Conservation (phyloP, 2,329 filamentous ascomycete species). For the Claviceps cyperi region DNA sequence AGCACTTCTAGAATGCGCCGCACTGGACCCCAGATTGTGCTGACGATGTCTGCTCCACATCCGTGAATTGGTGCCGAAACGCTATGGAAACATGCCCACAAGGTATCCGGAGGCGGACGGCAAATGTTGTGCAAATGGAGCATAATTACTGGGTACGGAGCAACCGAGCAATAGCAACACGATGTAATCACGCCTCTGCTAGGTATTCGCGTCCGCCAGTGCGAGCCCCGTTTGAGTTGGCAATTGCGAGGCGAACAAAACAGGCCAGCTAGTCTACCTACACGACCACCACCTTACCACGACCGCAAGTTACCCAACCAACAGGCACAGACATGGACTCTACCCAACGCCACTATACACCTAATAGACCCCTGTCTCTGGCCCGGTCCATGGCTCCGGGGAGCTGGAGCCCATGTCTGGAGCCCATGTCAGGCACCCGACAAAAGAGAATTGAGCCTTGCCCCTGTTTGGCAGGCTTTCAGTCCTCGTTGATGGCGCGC, state of each 20-base stretch:
- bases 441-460: slow-evolving; percentile 2
- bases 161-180: neutral
- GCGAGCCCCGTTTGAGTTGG: neutral
- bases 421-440: slow-evolving; percentile 7
- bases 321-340: neutral
- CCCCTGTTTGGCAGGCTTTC: slow-evolving; percentile 3
- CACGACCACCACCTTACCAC: neutral
- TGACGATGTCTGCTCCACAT: slow-evolving; percentile 1
- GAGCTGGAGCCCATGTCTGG: slow-evolving; percentile 6
- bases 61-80: neutral
- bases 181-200: neutral
- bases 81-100: too few species aligned
- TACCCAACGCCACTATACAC: slow-evolving; percentile 1
- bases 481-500: neutral
- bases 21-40: neutral
- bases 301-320: neutral
- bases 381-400: slow-evolving; percentile 6
- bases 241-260: slow-evolving; percentile 2
- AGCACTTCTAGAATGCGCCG: neutral
- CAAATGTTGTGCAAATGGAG: neutral
- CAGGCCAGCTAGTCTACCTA: neutral
- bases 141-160: neutral
- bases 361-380: slow-evolving; percentile 2
- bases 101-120: neutral
- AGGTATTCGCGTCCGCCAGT: neutral